Evolutionary conservation across 1,139 yeast genomes (phyloP).

Genomic region (Geotrichum carabidarum): DNA sequence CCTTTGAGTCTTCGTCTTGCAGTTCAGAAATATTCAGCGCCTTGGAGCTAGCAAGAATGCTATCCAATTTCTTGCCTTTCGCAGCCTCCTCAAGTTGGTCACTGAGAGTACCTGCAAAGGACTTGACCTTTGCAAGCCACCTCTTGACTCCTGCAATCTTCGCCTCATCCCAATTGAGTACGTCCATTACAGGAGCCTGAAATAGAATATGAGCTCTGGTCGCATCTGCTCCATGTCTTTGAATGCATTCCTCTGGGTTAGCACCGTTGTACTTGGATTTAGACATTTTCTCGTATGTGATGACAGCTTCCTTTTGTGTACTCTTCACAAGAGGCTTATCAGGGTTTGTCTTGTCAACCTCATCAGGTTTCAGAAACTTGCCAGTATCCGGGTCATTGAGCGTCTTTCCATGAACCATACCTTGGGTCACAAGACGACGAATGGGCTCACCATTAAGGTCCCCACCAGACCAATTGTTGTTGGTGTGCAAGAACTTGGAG

Average conservation of each 20-base stretch:
- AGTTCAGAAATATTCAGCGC: slow-evolving; percentile 24
- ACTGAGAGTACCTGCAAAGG: slow-evolving; percentile 25
- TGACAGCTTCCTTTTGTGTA: slow-evolving; percentile 49
- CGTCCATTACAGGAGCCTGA: slow-evolving; percentile 83
- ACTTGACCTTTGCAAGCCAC: slow-evolving; percentile 66
- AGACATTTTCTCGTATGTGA: slow-evolving; percentile 87
- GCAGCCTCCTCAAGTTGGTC: slow-evolving; percentile 12
- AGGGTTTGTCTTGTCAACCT: slow-evolving; percentile 44
- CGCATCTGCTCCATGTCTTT: slow-evolving; percentile 87
- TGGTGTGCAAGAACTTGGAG: slow-evolving; percentile 65
- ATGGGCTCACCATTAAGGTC: slow-evolving; percentile 69
- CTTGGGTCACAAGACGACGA: slow-evolving; percentile 76
- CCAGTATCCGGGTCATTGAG: slow-evolving; percentile 67
- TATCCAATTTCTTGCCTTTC: slow-evolving; percentile 3
- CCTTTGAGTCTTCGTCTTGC: slow-evolving; percentile 46
- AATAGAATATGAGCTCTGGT: slow-evolving; percentile 90
- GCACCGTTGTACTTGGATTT: slow-evolving; percentile 93
- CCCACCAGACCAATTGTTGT: slow-evolving; percentile 53
- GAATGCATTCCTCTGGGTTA: slow-evolving; percentile 75
- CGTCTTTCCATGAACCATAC: slow-evolving; percentile 96
- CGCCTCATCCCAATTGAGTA: slow-evolving; percentile 81
- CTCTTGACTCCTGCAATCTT: slow-evolving; percentile 83
- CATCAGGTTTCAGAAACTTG: slow-evolving; percentile 71
- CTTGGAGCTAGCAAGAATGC: slow-evolving; percentile 16
- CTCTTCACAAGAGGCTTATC: slow-evolving; percentile 46